Evolutionary conservation across 192 early-diverging fungal genomes (phyloP).

Genomic region (Phlyctochytrium bullatum): DNA sequence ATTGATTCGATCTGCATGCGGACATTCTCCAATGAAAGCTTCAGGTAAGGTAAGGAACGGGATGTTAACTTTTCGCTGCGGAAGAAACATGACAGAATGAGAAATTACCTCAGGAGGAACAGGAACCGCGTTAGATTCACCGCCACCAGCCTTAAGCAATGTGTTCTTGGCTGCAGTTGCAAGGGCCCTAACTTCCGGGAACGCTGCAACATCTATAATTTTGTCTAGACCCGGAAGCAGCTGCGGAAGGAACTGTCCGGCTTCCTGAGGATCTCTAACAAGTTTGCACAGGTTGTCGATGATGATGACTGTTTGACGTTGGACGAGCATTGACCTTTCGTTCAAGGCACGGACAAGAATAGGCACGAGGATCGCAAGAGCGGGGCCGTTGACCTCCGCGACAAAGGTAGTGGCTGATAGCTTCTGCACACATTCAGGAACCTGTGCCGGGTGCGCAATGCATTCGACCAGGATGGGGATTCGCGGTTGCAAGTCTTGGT

Average conservation of each 20-base stretch:
- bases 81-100: background rate
- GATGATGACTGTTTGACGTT: slow-evolving; percentile 71
- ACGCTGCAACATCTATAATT: slow-evolving; percentile 69
- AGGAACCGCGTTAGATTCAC: background rate
- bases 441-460: slow-evolving; percentile 73
- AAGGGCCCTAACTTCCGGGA: slow-evolving; percentile 61
- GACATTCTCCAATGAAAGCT: slow-evolving; percentile 21
- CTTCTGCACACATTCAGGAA: slow-evolving; percentile 69
- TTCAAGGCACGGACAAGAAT: slow-evolving; percentile 50
- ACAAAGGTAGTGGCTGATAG: slow-evolving; percentile 77
- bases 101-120: slow-evolving; percentile 18
- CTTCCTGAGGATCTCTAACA: slow-evolving; percentile 69
- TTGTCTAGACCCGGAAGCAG: slow-evolving; percentile 71
- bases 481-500: slow-evolving; percentile 75
- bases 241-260: slow-evolving; percentile 75
- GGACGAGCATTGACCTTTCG: slow-evolving; percentile 64
- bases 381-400: slow-evolving; percentile 64
- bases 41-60: slow-evolving; percentile 10
- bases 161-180: slow-evolving; percentile 65
- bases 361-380: slow-evolving; percentile 73
- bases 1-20: slow-evolving; percentile 16
- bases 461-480: slow-evolving; percentile 69
- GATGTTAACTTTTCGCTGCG: background rate
- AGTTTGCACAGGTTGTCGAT: slow-evolving; percentile 84
- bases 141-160: slow-evolving; percentile 48